A percentile compares a stretch with the other conserved stretches of the same genome.
Evolutionary conservation across 805 yeast genomes (phyloP).

Genomic region (Ogataea populi-albae): DNA sequence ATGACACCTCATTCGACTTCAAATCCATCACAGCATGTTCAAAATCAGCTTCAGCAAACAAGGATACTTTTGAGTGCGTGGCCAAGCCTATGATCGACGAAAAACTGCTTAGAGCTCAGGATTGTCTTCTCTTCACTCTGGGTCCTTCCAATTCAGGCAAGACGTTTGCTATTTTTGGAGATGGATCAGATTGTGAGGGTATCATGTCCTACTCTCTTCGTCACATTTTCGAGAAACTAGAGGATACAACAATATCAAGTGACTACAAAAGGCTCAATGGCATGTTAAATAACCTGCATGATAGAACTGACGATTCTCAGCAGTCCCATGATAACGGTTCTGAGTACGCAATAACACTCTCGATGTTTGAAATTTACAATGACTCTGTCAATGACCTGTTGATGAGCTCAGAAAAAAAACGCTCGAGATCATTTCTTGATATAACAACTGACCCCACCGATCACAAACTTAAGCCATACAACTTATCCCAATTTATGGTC

Average conservation of each 20-base stretch:
- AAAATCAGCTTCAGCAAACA: slow-evolving; percentile 30
- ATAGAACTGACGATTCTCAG: slow-evolving; percentile 1
- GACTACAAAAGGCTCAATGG: slow-evolving; percentile 7
- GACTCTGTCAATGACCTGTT: slow-evolving; percentile 43
- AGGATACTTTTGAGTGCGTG: slow-evolving; percentile 35
- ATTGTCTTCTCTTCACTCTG: slow-evolving; percentile 44
- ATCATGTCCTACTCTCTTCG: slow-evolving; percentile 19
- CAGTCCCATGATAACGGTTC: slow-evolving; percentile 5
- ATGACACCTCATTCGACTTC: slow-evolving; percentile 27
- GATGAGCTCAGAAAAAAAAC: slow-evolving; percentile 19
- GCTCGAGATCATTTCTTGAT: slow-evolving; percentile 33
- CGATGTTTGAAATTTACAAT: slow-evolving; percentile 52
- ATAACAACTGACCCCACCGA: slow-evolving; percentile 42
- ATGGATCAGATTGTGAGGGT: slow-evolving; percentile 19
- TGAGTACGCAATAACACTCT: slow-evolving; percentile 40
- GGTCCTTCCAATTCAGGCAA: slow-evolving; percentile 58
- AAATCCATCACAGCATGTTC: slow-evolving; percentile 26
- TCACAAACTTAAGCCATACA: slow-evolving; percentile 43
- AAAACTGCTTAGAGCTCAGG: slow-evolving; percentile 32
- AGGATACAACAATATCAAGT: slow-evolving; percentile 9
- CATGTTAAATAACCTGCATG: slow-evolving; percentile 15
- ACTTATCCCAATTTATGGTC: slow-evolving; percentile 39
- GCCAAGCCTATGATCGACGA: slow-evolving; percentile 34
- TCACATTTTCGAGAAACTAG: slow-evolving; percentile 22
- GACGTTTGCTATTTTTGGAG: slow-evolving; percentile 37